These are phyloP conservation scores for Penicillium sp. DNA, from an alignment of 2,329 filamentous ascomycete species.

Conservation along the genomic window DNA sequence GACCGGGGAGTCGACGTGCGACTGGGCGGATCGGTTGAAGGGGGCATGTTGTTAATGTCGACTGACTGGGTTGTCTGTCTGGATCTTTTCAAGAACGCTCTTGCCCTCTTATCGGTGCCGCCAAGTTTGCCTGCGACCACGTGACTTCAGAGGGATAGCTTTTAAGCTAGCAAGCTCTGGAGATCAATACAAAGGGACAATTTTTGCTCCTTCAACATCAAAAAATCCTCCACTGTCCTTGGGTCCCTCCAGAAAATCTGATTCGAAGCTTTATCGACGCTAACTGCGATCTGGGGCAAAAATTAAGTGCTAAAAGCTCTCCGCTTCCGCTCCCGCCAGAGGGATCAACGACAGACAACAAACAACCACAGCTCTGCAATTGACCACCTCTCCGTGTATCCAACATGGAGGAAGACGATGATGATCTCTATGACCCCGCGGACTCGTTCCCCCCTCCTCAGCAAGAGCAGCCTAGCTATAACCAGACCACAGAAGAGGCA, in stretches of 20 bases:
- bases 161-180: not conserved
- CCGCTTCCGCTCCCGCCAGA: slow-evolving; percentile 10
- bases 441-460: slow-evolving; percentile 30
- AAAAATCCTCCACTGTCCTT: not conserved
- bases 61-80: not conserved
- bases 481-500: slow-evolving; percentile 32
- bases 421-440: slow-evolving; percentile 44
- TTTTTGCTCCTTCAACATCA: not conserved
- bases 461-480: slow-evolving; percentile 25
- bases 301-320: slow-evolving; percentile 9
- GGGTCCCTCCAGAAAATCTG: not conserved
- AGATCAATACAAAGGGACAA: not conserved
- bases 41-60: slow-evolving; percentile 12
- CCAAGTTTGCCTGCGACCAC: not conserved
- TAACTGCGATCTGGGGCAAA: slow-evolving; percentile 8
- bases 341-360: not conserved
- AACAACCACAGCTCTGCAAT: slow-evolving; percentile 2
- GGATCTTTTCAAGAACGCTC: not conserved
- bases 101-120: not conserved
- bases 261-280: slow-evolving; percentile 7
- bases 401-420: slow-evolving; percentile 45
- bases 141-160: slow-evolving; percentile 4
- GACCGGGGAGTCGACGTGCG: slow-evolving; percentile 44
- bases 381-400: not conserved
- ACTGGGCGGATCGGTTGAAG: slow-evolving; percentile 33